Conservation (phyloP, 257 asterid species). For the Marsdenia floribunda region DNA sequence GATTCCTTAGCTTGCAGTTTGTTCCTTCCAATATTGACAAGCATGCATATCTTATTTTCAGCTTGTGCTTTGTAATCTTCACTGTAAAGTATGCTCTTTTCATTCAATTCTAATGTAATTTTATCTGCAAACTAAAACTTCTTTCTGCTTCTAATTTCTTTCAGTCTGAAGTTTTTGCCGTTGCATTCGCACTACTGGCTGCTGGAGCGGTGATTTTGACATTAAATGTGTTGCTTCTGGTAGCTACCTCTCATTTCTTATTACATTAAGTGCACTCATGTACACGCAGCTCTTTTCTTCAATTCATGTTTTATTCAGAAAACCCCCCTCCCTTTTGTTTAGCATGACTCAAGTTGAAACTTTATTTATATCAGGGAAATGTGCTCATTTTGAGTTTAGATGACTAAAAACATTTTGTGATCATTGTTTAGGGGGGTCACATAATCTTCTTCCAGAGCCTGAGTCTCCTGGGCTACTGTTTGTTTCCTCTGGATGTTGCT, state of each 20-base stretch:
- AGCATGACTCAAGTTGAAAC: not conserved
- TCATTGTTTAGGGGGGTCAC: conserved; percentile 75
- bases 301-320: conserved; percentile 4
- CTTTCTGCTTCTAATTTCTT: conserved; percentile 4
- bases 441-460: conserved; percentile 97
- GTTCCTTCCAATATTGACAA: not conserved
- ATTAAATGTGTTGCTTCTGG: conserved; percentile 86
- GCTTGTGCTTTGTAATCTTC: not conserved
- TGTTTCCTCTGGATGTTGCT: conserved; percentile 81
- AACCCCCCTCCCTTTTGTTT: not conserved
- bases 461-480: conserved; percentile 87
- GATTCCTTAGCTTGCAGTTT: not conserved
- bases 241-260: conserved; percentile 24
- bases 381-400: not conserved
- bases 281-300: not conserved
- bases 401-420: not conserved
- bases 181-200: conserved; percentile 89
- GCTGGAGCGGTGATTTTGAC: conserved; percentile 92
- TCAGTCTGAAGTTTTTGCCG: conserved; percentile 98
- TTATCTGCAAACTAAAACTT: not conserved
- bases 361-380: not conserved
- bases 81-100: not conserved
- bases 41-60: not conserved
- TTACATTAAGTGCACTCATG: not conserved
- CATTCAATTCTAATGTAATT: not conserved